Evolutionary conservation across 306 rosid genomes (phyloP), one percentile per base, ranked within the genome.

Genomic region (Adenanthera pavonina): DNA sequence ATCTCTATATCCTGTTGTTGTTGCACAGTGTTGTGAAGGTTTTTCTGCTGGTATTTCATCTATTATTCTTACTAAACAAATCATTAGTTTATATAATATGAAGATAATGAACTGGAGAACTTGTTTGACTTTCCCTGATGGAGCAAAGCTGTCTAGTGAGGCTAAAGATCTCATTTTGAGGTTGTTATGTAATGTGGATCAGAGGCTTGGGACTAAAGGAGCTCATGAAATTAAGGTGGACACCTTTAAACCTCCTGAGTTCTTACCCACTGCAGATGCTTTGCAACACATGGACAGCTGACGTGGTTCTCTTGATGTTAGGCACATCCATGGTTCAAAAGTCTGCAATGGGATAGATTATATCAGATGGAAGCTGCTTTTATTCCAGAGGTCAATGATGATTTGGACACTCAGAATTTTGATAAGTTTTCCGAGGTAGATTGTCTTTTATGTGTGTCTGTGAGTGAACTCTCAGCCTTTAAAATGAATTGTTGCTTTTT

Each of bases 241-340:
- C 10, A 52, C 57, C 57, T 15, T 52, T 52, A 52, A 52, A 52
- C 57, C 16, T 4, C 3, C 5, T 16, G 57, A 20, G 57, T 14
- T 52, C 16, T 14, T 52, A 52, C 5, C 19, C 57, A 15, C 16
- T 15, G 57, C 57, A 15, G 20, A 16, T 16, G 5, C 57, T 52
- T 52, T 52, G 4, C 57, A 52, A 14, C 57, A 14, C 7, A 52
- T 52, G 4, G 15, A 52, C 57, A 52, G n/a, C 0, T 13, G 2
- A 52, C 8, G 16, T 79, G 75, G 34, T 4, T 49, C n/a, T 66
- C 72, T 78, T 75, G 61, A 71, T 66, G 72, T 41, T 85, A 94
- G 98, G 98, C 92, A 56, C 98, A 94, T 79, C 89, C 95, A 25
- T 94, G 98, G 98, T 94, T 91, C 88, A 85, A 85, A 75, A 94